phyloP scores from a whole-genome alignment of 139 green algal genomes.

The Volvox reticuliferus region DNA sequence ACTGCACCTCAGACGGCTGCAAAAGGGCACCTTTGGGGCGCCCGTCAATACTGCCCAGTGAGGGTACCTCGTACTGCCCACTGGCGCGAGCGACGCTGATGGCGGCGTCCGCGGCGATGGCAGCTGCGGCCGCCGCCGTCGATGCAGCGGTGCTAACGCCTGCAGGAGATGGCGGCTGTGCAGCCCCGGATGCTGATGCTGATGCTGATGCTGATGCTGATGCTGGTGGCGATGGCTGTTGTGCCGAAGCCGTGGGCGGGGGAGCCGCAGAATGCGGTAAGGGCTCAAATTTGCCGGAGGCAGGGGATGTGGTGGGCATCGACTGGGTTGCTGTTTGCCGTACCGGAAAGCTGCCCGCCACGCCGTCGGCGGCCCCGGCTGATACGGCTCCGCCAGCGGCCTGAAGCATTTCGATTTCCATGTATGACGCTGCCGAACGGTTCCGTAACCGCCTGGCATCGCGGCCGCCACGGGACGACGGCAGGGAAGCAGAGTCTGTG shows the following conservation, averaged over 20 bases:
- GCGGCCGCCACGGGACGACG: neutral
- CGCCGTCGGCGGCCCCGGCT: constrained; percentile 13
- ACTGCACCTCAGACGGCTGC: neutral
- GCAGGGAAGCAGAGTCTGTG: neutral
- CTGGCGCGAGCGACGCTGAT: neutral
- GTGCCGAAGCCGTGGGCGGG: neutral
- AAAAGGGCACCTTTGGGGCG: constrained; percentile 22
- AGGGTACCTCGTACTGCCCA: neutral
- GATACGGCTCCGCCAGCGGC: neutral
- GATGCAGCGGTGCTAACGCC: neutral
- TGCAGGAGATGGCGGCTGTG: neutral
- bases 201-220: neutral
- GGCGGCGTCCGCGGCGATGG: neutral
- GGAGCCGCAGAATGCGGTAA: too few relatives aligned
- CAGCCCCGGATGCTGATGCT: too few relatives aligned
- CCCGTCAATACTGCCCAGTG: constrained; percentile 3
- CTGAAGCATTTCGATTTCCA: neutral
- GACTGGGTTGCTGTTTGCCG: too few relatives aligned
- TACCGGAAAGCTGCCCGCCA: neutral
- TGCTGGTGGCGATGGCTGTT: neutral
- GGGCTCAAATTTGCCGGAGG: too few relatives aligned
- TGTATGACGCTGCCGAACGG: neutral
- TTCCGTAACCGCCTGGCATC: neutral
- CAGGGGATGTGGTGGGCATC: too few relatives aligned
- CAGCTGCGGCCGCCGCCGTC: neutral